phyloP scores from a whole-genome alignment of 768 basidiomycete genomes.

The Brasilioporus rufonigricans region DNA sequence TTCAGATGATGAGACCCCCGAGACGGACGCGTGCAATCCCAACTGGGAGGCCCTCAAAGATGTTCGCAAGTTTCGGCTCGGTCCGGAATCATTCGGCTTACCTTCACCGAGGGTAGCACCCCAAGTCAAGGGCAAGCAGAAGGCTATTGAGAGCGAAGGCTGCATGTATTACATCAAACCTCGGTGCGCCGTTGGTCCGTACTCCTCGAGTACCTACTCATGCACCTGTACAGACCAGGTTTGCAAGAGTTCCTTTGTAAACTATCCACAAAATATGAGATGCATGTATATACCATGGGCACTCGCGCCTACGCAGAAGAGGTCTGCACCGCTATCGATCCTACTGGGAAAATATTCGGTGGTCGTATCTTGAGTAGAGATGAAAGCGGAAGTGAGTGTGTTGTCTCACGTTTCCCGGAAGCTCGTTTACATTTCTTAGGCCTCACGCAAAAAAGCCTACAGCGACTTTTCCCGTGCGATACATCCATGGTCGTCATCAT shows the following conservation, averaged over 20 bases:
- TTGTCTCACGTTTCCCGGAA: not conserved
- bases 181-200: conserved; percentile 52
- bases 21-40: conserved; percentile 73
- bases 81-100: conserved; percentile 68
- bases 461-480: conserved; percentile 93
- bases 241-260: conserved; percentile 72
- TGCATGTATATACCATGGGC: conserved; percentile 99
- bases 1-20: conserved; percentile 40
- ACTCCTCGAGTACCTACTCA: not conserved
- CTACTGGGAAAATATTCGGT: conserved; percentile 80
- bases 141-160: conserved; percentile 68
- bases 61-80: conserved; percentile 84
- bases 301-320: conserved; percentile 95
- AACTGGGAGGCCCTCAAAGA: conserved; percentile 92
- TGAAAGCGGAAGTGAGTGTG: conserved; percentile 87
- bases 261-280: conserved; percentile 82
- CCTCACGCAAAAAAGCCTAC: conserved; percentile 87
- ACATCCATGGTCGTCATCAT: conserved; percentile 99
- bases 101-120: conserved; percentile 37
- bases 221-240: conserved; percentile 58
- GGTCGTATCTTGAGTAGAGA: conserved; percentile 89
- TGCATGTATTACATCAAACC: conserved; percentile 99
- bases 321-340: conserved; percentile 93
- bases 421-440: conserved; percentile 43
- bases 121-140: conserved; percentile 57